A percentile compares a stretch with the other conserved stretches of the same genome.
Conservation (phyloP, 2,329 filamentous ascomycete genomes). For the Monilinia polystroma region DNA sequence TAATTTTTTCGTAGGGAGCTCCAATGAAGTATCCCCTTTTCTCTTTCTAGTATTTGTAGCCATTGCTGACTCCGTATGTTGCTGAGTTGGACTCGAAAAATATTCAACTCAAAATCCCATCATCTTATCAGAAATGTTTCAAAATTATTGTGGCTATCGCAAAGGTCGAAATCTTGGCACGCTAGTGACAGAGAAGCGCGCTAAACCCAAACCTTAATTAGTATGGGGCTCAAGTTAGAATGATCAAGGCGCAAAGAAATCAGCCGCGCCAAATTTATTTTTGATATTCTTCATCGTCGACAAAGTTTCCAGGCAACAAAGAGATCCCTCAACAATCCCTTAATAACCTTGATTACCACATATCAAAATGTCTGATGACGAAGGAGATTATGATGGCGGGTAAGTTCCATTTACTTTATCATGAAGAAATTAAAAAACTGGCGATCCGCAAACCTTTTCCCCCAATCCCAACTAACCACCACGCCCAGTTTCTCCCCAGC, state of each 20-base stretch:
- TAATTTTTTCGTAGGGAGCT: slow-evolving; percentile 31
- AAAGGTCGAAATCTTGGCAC: slow-evolving; percentile 29
- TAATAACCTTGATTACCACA: neutral
- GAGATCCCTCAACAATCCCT: slow-evolving; percentile 3
- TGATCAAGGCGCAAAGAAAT: slow-evolving; percentile 22
- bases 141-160: slow-evolving; percentile 25
- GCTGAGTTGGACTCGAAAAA: slow-evolving; percentile 11
- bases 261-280: slow-evolving; percentile 32
- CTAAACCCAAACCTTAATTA: slow-evolving; percentile 33
- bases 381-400: slow-evolving; percentile 28
- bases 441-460: neutral
- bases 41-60: slow-evolving; percentile 32
- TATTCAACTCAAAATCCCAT: neutral
- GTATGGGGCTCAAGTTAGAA: slow-evolving; percentile 14
- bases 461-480: slow-evolving; percentile 1
- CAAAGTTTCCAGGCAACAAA: slow-evolving; percentile 16
- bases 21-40: slow-evolving; percentile 27
- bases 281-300: slow-evolving; percentile 22
- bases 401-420: slow-evolving; percentile 7
- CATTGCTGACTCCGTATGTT: slow-evolving; percentile 28
- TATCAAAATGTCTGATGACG: slow-evolving; percentile 69
- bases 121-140: slow-evolving; percentile 23
- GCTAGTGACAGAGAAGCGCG: slow-evolving; percentile 27
- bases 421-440: neutral
- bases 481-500: slow-evolving; percentile 43